Base-by-base conservation (phyloP, 2,329 filamentous ascomycete species). In the Thelonectria rubi region DNA sequence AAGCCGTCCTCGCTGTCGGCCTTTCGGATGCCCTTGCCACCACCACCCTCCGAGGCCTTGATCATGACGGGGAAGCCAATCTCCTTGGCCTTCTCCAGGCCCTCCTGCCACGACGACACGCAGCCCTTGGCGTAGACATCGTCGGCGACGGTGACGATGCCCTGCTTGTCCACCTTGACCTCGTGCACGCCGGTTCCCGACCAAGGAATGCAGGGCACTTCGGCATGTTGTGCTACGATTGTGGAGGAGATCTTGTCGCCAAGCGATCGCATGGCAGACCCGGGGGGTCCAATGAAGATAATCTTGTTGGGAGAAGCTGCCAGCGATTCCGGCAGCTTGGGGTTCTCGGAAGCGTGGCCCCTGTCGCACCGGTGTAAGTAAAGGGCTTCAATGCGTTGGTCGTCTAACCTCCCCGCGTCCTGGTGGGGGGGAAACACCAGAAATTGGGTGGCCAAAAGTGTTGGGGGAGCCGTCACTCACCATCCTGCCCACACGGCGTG, bases 31-130 rank as follows among this genome's bases (percentile, higher is more conserved):
- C 95, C 95, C 84, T 99, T 99, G 77, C 95, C 95, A 82, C 95
- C 95, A 82, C 95, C 95, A 81, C 95, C 95, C 83, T 99, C 95
- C 3, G 95, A 98, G n/a, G 95, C 95, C 85, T 99, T 99, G 78
- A 99, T 93, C 95, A 99, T 99, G 83, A 99, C 91, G 15, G 95
- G 95, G 83, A 99, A 99, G 69, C 95, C 95, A 77, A 99, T 99
- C 74, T 92, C 86, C 77, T 87, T 88, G 62, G 95, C 95, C 75
- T 91, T 93, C 74, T 87, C 82, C 52, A 99, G 86, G 80, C 94
- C 95, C 80, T 99, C 93, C 79, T 97, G 83, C 79, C 93, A 93
- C 20, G 91, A 93, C 75, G 87, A 87, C 49, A 97, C 95, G 78
- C 95, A 99, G 65, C 95, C 95, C 80, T 94, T 91, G 72, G 89